A percentile compares a stretch with the other conserved stretches of the same genome.
These are phyloP conservation scores for Ophiosphaerella herpotricha DNA, from an alignment of 2,329 filamentous ascomycete genomes.

Conservation along the genomic window DNA sequence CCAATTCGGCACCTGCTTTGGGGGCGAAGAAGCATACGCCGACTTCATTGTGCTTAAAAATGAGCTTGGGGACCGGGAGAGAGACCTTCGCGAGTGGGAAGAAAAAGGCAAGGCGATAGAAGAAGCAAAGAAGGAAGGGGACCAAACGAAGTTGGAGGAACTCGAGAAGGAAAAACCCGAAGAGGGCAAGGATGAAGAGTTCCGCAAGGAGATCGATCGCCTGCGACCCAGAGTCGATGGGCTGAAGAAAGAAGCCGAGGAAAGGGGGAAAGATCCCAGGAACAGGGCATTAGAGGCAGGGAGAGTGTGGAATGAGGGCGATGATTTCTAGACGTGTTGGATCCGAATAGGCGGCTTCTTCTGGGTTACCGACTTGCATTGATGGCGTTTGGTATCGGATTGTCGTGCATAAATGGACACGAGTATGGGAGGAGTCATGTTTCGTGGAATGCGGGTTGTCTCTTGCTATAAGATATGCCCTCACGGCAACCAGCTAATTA, in stretches of 20 bases:
- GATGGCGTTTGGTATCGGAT: too few species aligned
- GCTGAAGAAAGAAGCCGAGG: constrained; percentile 51
- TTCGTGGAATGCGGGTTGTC: too few species aligned
- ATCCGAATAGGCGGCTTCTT: too few species aligned
- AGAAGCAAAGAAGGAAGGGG: constrained; percentile 33
- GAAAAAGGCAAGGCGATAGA: constrained; percentile 42
- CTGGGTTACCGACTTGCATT: too few species aligned
- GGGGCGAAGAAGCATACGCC: constrained; percentile 54
- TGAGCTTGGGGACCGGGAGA: constrained; percentile 47
- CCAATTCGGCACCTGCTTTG: constrained; percentile 66
- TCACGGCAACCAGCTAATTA: too few species aligned
- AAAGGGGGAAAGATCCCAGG: constrained; percentile 57
- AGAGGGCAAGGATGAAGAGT: constrained; percentile 49
- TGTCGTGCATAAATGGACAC: too few species aligned
- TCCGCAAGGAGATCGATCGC: constrained; percentile 51
- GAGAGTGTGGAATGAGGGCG: constrained; percentile 59
- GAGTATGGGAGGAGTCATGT: too few species aligned
- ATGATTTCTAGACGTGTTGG: constrained; percentile 53
- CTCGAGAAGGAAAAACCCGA: constrained; percentile 46
- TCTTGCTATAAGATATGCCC: too few species aligned
- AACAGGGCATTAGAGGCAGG: constrained; percentile 59
- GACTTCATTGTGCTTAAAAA: constrained; percentile 55
- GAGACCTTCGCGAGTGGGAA: constrained; percentile 50
- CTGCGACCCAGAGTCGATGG: constrained; percentile 50
- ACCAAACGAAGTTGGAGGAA: constrained; percentile 36